Percentiles rank a stretch among this genome's conserved stretches.
These are phyloP conservation scores for Stagonosporopsis cucurbitacearum DNA, from an alignment of 2,329 filamentous ascomycete species.

Conservation along the genomic window DNA sequence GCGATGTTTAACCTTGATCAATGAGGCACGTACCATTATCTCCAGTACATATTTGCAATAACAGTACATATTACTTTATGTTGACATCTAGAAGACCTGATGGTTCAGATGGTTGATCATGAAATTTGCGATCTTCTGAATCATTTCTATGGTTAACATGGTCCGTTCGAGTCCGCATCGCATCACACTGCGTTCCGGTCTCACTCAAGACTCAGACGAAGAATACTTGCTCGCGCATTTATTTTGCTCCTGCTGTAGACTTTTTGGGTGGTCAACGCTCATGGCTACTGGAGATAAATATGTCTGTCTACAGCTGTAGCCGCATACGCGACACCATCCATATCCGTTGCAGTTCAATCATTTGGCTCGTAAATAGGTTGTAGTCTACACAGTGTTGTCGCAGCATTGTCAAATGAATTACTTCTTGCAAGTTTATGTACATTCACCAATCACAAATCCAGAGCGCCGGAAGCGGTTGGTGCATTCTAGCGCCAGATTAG, in stretches of 20 bases:
- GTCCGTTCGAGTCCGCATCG: conserved; percentile 5
- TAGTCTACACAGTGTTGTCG: too few relatives aligned
- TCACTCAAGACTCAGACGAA: too few relatives aligned
- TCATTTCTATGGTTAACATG: background rate
- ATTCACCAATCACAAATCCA: background rate
- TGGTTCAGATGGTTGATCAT: background rate
- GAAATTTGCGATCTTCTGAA: background rate
- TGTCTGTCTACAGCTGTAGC: background rate
- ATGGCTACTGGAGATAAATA: background rate
- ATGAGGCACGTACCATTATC: background rate
- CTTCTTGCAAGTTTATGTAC: background rate
- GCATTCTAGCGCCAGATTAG: conserved; percentile 26
- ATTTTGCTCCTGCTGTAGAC: background rate
- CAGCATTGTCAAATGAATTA: too few relatives aligned
- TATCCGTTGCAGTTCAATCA: background rate
- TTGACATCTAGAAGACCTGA: conserved; percentile 2
- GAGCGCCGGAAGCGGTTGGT: background rate
- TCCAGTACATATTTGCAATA: background rate
- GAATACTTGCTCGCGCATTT: background rate
- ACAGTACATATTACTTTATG: background rate
- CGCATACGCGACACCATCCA: background rate
- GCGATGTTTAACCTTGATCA: background rate
- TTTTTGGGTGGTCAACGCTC: background rate
- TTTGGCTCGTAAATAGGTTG: background rate
- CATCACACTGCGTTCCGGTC: background rate